phyloP scores from a whole-genome alignment of 208 protist genomes.

The Crithidia brevicula region DNA sequence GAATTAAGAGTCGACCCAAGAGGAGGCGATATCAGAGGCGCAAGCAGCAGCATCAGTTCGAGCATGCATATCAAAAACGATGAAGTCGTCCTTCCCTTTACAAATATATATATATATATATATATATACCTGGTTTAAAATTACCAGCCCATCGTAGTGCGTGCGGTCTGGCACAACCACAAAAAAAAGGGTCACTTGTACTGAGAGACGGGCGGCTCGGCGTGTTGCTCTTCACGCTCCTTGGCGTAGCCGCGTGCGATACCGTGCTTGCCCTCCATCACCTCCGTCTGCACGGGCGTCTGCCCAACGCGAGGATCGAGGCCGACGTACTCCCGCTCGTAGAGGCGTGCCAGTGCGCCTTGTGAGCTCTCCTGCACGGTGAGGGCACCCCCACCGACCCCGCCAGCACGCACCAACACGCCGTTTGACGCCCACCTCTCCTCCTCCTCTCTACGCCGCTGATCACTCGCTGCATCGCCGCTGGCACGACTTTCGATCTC shows the following conservation, averaged over 20 bases:
- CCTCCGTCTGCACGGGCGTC: constrained; percentile 74
- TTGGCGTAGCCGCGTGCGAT: constrained; percentile 83
- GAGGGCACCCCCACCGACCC: constrained; percentile 22
- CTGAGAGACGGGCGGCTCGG: neutral
- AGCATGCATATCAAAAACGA: neutral
- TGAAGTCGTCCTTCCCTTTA: neutral
- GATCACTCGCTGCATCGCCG: neutral
- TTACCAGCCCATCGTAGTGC: too few species aligned
- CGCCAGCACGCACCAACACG: constrained; percentile 29
- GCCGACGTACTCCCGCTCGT: constrained; percentile 78
- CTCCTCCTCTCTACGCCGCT: neutral
- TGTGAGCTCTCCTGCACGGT: constrained; percentile 25
- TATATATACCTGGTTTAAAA: too few species aligned
- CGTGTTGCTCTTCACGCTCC: constrained; percentile 40
- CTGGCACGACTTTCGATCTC: neutral
- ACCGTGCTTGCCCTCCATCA: constrained; percentile 74
- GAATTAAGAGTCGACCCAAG: too few species aligned
- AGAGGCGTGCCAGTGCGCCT: constrained; percentile 63
- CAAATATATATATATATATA: neutral
- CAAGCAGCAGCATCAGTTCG: too few species aligned
- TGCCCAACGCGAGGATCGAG: constrained; percentile 74
- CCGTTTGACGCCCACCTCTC: constrained; percentile 20
- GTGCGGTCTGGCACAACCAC: too few species aligned
- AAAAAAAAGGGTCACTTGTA: constrained; percentile 5
- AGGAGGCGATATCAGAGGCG: too few species aligned